These are phyloP conservation scores for Monosporascus sp. DNA, from an alignment of 2,329 filamentous ascomycete species.

Conservation along the genomic window DNA sequence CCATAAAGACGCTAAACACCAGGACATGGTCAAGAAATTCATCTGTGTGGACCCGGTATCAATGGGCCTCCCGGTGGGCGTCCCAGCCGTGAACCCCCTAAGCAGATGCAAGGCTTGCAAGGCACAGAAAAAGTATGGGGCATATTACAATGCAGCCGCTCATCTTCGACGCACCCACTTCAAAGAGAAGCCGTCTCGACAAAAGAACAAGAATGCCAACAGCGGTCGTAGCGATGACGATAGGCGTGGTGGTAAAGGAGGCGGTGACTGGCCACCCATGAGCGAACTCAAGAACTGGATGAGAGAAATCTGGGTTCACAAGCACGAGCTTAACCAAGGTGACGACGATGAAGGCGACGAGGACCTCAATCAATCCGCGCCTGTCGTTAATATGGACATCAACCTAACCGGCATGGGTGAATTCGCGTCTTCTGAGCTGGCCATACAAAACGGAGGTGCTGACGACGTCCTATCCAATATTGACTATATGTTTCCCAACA, in stretches of 20 bases:
- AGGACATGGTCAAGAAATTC: slow-evolving; percentile 46
- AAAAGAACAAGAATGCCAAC: slow-evolving; percentile 33
- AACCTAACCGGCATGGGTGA: slow-evolving; percentile 18
- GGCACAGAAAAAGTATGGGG: slow-evolving; percentile 72
- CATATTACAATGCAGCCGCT: slow-evolving; percentile 91
- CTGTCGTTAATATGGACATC: slow-evolving; percentile 15
- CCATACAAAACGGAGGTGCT: neutral
- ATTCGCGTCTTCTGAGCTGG: slow-evolving; percentile 4
- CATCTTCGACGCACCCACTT: slow-evolving; percentile 88
- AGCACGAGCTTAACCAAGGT: slow-evolving; percentile 21
- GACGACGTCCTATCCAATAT: slow-evolving; percentile 10
- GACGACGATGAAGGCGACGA: slow-evolving; percentile 34
- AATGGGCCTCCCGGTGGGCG: slow-evolving; percentile 34
- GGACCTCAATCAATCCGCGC: slow-evolving; percentile 27
- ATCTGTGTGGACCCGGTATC: slow-evolving; percentile 50
- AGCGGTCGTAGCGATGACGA: slow-evolving; percentile 32
- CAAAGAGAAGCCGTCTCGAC: slow-evolving; percentile 53
- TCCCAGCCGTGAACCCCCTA: slow-evolving; percentile 57
- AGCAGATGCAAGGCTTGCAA: slow-evolving; percentile 79
- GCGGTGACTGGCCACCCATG: slow-evolving; percentile 52
- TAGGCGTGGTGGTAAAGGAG: slow-evolving; percentile 49
- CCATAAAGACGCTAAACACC: slow-evolving; percentile 63
- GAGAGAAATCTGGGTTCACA: slow-evolving; percentile 42
- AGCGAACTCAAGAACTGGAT: slow-evolving; percentile 55
- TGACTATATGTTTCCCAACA: slow-evolving; percentile 15